Conservation (phyloP, 352 stramenopile genomes). For the Phytopythium mirpurense region DNA sequence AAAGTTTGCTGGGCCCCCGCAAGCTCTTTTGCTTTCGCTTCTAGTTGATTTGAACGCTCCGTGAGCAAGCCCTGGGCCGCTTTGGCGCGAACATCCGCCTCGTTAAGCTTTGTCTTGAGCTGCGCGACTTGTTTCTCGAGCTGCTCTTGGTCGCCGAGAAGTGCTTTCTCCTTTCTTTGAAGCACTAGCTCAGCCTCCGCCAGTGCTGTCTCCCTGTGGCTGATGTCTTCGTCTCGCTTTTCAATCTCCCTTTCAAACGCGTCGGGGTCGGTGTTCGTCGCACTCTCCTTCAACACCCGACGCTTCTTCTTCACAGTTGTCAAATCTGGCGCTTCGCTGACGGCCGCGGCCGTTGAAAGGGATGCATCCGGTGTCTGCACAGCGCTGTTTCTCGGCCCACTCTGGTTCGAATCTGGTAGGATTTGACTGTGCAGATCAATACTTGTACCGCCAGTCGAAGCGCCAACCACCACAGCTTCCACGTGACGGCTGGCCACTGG, state of each 20-base stretch:
- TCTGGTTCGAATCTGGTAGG: not conserved
- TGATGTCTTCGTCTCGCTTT: constrained; percentile 27
- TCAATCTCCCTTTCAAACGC: constrained; percentile 39
- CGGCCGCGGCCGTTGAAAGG: too few relatives aligned
- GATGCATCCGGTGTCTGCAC: not conserved
- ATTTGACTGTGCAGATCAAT: not conserved
- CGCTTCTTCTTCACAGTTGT: constrained; percentile 3
- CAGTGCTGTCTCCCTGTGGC: constrained; percentile 23
- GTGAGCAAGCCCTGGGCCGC: constrained; percentile 23
- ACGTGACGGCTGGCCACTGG: not conserved
- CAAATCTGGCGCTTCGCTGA: not conserved
- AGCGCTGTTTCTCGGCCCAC: not conserved
- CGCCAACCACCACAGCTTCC: not conserved
- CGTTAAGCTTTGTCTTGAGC: constrained; percentile 23
- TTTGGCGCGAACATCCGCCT: constrained; percentile 10
- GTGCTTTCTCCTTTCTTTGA: constrained; percentile 28
- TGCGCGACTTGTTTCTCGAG: constrained; percentile 18
- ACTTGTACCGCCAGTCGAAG: not conserved
- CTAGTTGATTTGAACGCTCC: constrained; percentile 20
- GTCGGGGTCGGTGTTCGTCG: constrained; percentile 58
- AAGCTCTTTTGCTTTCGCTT: constrained; percentile 25
- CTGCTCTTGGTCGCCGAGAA: constrained; percentile 26
- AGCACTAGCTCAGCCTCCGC: constrained; percentile 31
- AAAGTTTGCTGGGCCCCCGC: constrained; percentile 6
- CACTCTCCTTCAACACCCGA: constrained; percentile 39